Conservation (phyloP, 1,139 yeast species). For the Diutina sp. region DNA sequence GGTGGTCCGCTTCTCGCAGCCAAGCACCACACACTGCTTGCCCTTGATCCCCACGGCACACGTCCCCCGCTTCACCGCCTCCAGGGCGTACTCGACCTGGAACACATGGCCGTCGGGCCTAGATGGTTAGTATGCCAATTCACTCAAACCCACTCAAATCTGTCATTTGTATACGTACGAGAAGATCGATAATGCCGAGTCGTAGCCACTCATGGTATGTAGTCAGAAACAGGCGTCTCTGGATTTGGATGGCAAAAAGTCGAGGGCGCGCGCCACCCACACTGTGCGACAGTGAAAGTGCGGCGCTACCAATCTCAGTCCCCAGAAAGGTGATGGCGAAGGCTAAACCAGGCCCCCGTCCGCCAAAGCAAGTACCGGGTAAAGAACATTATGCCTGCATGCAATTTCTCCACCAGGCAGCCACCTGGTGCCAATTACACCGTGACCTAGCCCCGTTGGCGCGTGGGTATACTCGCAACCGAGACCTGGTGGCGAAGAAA, state of each 20-base stretch:
- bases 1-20: conserved; percentile 94
- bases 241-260: background rate
- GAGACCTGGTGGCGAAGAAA: conserved; percentile 44
- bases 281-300: conserved; percentile 4
- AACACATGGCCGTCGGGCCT: conserved; percentile 99
- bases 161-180: conserved; percentile 43
- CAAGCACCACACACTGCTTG: conserved; percentile 74
- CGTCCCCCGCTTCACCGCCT: conserved; percentile 97
- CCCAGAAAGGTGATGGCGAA: conserved; percentile 4
- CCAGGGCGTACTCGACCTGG: conserved; percentile 96
- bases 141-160: background rate
- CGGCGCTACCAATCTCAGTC: background rate
- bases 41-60: conserved; percentile 98
- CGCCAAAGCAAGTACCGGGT: background rate
- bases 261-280: background rate
- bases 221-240: background rate
- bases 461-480: conserved; percentile 32
- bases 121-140: conserved; percentile 9
- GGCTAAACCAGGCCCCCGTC: background rate
- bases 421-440: conserved; percentile 15
- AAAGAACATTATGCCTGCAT: conserved; percentile 40
- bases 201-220: conserved; percentile 81
- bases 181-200: conserved; percentile 94
- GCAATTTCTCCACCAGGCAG: conserved; percentile 42
- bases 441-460: conserved; percentile 23